Conservation (phyloP, 371 early-diverging fungal species). For the Mucor saturninus region DNA sequence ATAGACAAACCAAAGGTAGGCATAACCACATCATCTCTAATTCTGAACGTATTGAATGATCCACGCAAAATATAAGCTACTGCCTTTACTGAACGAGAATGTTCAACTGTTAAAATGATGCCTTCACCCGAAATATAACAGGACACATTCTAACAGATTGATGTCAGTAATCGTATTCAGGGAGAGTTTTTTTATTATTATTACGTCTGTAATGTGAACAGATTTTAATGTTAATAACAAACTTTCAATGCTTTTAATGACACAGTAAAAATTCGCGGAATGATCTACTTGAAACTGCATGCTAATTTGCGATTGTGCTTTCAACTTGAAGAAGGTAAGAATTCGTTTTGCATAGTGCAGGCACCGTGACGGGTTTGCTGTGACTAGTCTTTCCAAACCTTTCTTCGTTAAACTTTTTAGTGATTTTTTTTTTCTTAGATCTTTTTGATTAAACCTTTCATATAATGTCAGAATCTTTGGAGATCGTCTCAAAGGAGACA, state of each 20-base stretch:
- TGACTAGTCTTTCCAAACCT: not conserved
- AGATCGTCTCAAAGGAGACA: not conserved
- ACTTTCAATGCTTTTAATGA: slow-evolving; percentile 9
- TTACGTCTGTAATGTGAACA: slow-evolving; percentile 22
- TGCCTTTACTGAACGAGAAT: slow-evolving; percentile 35
- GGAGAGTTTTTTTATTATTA: not conserved
- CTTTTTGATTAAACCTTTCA: not conserved
- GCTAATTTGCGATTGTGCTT: too few relatives aligned
- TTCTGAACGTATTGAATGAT: slow-evolving; percentile 33
- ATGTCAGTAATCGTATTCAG: not conserved
- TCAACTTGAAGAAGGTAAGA: too few relatives aligned
- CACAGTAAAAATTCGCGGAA: slow-evolving; percentile 16
- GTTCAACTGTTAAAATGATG: slow-evolving; percentile 38
- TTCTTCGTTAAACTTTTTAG: slow-evolving; percentile 1
- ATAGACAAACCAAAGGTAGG: slow-evolving; percentile 37
- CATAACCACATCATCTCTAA: slow-evolving; percentile 16
- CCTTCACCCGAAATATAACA: slow-evolving; percentile 43
- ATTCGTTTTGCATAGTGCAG: not conserved
- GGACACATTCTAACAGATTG: not conserved
- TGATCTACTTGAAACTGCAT: slow-evolving; percentile 18
- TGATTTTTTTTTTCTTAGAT: slow-evolving; percentile 5
- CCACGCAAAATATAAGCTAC: slow-evolving; percentile 39
- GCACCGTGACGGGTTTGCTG: not conserved
- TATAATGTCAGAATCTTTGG: slow-evolving; percentile 17
- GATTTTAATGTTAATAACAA: slow-evolving; percentile 11